Evolutionary conservation across 225 moss, liverwort and hornwort genomes (phyloP).

Genomic region (Pseudoscleropodium purum): DNA sequence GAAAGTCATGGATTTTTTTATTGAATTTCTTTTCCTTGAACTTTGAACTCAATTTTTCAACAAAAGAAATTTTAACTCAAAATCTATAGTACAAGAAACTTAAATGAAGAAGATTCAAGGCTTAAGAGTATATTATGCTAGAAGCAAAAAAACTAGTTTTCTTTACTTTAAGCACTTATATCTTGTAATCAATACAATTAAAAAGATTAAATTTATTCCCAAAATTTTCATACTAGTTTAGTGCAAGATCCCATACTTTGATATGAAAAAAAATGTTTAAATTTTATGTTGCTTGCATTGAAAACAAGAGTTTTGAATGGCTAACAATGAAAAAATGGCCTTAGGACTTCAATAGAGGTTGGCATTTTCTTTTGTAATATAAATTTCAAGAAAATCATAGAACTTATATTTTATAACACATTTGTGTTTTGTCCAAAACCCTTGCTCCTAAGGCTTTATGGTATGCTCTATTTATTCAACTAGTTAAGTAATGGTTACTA

Average conservation of each 20-base stretch:
- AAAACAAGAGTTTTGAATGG: neutral
- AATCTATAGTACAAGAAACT: neutral
- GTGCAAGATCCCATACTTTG: fast-evolving
- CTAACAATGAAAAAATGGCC: neutral
- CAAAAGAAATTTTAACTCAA: neutral
- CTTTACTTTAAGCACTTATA: neutral
- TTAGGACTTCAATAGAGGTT: neutral
- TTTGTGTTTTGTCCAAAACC: neutral
- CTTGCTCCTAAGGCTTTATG: fast-evolving
- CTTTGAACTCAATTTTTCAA: too few species aligned
- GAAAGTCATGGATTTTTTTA: neutral
- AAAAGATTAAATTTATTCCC: neutral
- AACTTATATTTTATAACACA: neutral
- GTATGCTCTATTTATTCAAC: neutral
- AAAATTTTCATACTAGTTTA: neutral
- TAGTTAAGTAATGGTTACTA: neutral
- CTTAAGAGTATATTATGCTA: neutral
- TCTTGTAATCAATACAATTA: neutral
- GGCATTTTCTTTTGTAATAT: neutral
- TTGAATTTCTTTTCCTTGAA: fast-evolving
- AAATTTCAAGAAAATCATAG: too few species aligned
- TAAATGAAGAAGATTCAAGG: neutral
- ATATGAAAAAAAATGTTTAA: neutral
- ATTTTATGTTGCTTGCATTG: neutral
- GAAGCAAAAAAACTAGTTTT: neutral